Conservation (phyloP, 257 asterid species). For the Capsicum baccatum region DNA sequence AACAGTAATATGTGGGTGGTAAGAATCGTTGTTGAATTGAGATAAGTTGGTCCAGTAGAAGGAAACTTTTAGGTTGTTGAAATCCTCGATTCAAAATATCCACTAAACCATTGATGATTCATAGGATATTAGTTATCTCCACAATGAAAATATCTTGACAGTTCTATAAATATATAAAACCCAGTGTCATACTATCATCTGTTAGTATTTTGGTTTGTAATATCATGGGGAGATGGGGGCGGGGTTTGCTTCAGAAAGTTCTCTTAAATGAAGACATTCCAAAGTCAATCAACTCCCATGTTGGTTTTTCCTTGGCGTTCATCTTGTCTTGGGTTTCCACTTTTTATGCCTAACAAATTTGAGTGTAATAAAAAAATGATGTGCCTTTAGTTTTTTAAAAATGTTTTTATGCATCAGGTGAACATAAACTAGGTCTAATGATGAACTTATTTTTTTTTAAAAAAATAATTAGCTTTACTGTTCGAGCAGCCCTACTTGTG, state of each 20-base stretch:
- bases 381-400: not conserved
- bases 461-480: not conserved
- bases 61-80: not conserved
- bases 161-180: not conserved
- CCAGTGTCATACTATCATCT: not conserved
- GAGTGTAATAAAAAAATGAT: not conserved
- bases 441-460: not conserved
- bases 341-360: not conserved
- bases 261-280: not conserved
- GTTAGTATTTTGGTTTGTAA: not conserved
- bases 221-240: not conserved
- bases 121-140: not conserved
- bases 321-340: not conserved
- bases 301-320: not conserved
- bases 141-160: not conserved
- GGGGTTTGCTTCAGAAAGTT: not conserved
- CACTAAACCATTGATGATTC: conserved; percentile 14
- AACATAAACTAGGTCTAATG: not conserved
- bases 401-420: conserved; percentile 13
- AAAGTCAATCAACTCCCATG: not conserved
- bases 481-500: no score
- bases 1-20: not conserved
- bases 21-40: not conserved
- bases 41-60: not conserved
- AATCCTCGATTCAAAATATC: conserved; percentile 2